phyloP scores from a whole-genome alignment of 176 grass and related monocot genomes.

The Cymbopogon citratus region DNA sequence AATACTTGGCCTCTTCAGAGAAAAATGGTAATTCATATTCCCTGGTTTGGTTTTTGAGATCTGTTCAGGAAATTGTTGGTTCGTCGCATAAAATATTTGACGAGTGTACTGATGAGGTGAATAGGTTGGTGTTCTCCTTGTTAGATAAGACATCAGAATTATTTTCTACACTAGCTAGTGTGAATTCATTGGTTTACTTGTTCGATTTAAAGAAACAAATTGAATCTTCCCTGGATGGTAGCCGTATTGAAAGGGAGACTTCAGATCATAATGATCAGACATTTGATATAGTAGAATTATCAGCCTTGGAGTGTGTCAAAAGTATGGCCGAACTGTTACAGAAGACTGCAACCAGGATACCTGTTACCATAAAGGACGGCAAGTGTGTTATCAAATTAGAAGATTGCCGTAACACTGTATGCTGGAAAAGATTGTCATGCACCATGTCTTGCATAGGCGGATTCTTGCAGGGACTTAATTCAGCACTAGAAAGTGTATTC shows the following conservation, averaged over 20 bases:
- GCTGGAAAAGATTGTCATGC: slow-evolving; percentile 56
- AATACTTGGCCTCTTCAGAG: slow-evolving; percentile 37
- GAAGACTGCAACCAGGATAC: slow-evolving; percentile 35
- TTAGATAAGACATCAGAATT: slow-evolving; percentile 73
- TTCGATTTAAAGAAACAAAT: slow-evolving; percentile 37
- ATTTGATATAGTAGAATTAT: slow-evolving; percentile 33
- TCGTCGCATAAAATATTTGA: slow-evolving; percentile 44
- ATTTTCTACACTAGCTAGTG: slow-evolving; percentile 53
- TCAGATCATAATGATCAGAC: slow-evolving; percentile 28
- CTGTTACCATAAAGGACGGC: slow-evolving; percentile 38
- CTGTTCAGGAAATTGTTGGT: slow-evolving; percentile 49
- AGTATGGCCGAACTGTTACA: slow-evolving; percentile 59
- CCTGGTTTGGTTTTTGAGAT: slow-evolving; percentile 71
- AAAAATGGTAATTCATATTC: slow-evolving; percentile 38
- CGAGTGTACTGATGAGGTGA: slow-evolving; percentile 43
- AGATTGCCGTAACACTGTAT: slow-evolving; percentile 34
- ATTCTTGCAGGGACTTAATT: slow-evolving; percentile 79
- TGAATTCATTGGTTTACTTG: slow-evolving; percentile 48
- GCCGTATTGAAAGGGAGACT: slow-evolving; percentile 6
- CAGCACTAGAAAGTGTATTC: slow-evolving; percentile 43
- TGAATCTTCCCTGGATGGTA: slow-evolving; percentile 23
- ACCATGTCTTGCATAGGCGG: slow-evolving; percentile 70
- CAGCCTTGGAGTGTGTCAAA: slow-evolving; percentile 49
- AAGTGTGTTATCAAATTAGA: slow-evolving; percentile 54
- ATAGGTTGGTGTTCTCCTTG: slow-evolving; percentile 57